Base-by-base conservation (phyloP, 78 protist species). In the Isochrysis galbana region DNA sequence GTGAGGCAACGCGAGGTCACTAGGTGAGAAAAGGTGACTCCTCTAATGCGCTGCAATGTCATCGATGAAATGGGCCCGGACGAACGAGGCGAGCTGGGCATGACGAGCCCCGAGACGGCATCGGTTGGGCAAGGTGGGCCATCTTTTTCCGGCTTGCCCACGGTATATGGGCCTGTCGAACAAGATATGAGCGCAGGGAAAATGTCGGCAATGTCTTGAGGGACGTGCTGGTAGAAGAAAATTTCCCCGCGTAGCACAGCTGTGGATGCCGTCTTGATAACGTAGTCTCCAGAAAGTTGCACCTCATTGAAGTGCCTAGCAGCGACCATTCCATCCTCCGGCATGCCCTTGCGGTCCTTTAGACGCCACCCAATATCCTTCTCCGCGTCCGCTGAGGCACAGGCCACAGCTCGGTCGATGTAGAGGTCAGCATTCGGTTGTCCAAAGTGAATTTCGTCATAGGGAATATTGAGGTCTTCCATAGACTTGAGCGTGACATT, bases 11-110 rank as follows among this genome's bases (percentile, higher is more conserved):
- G 88, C 21, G 23, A 2, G 39, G 51, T 44, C 41, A 80, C n/a
- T 26, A 80, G 51, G 55, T 80, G 88, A 14, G 88, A 80, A 41
- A 44, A 80, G 25, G 88, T 80, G 88, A 32, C 51, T 34, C 88
- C 88, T 0, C 2, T 1, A 5, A 80, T 19, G 55, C 88, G 88
- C 55, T 36, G 47, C 46, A 77, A 46, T 46, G 84, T 77, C 47
- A 77, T 34, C 84, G 84, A 36, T 3, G 84, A 1, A 5, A 36
- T 46, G 32, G 4, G 4, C 29, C n/a, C 74, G 36, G 74, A 61
- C 74, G 74, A 61, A 11, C n/a, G 23, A 23, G 74, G 74, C 74
- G 74, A 61, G n/a, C 36, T 23, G n/a, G 74, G 74, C 10, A 21
- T 14, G 29, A 51, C 61, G 61, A 51, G 61, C 29, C 61, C 61